phyloP scores from a whole-genome alignment of 805 yeast species.

The Nakazawaea sp. region DNA sequence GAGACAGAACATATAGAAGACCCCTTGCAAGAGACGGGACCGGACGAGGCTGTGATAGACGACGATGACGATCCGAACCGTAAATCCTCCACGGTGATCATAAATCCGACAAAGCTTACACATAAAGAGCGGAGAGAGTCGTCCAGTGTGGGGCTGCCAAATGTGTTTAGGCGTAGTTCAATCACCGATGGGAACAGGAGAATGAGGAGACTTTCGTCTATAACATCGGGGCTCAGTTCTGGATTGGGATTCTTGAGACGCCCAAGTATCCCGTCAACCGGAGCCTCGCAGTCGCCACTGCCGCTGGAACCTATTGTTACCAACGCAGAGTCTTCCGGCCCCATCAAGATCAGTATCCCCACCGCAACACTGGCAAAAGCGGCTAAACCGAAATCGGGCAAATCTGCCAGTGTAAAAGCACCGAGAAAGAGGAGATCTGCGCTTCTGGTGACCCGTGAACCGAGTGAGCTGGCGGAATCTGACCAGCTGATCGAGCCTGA shows the following conservation, averaged over 20 bases:
- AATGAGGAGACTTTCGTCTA: conserved; percentile 14
- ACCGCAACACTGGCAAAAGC: no score
- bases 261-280: conserved; percentile 5
- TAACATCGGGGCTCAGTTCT: conserved; percentile 12
- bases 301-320: conserved; percentile 11
- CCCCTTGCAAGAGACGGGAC: neutral
- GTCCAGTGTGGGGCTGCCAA: neutral
- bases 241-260: conserved; percentile 11
- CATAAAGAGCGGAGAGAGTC: neutral
- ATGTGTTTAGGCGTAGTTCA: conserved; percentile 1
- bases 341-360: conserved; percentile 10
- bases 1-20: neutral
- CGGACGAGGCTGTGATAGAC: neutral
- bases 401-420: no score
- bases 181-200: conserved; percentile 9
- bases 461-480: no score
- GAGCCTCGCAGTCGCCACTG: no score
- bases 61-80: conserved; percentile 4
- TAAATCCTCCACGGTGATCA: conserved; percentile 6
- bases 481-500: no score
- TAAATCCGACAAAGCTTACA: conserved; percentile 1
- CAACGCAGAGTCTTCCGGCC: conserved; percentile 5
- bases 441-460: no score
- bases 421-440: no score
- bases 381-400: no score